phyloP scores from a whole-genome alignment of 441 rosid species.

The Viola pubescens region DNA sequence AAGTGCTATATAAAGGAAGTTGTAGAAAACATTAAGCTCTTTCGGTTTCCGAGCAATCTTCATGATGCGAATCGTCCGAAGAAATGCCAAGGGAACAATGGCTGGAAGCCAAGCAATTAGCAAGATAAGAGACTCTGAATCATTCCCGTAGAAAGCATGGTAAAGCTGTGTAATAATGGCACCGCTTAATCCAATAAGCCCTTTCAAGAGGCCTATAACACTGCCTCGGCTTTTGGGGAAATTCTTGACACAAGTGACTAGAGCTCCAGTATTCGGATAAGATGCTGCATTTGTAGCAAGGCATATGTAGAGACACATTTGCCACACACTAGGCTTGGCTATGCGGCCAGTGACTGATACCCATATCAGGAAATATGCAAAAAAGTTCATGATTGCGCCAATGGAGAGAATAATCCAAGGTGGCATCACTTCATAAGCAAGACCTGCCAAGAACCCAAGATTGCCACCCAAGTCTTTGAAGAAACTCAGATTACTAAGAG shows the following conservation, averaged over 20 bases:
- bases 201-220: conserved; percentile 32
- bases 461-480: conserved; percentile 30
- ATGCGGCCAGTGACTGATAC: conserved; percentile 22
- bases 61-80: conserved; percentile 23
- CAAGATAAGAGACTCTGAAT: conserved; percentile 29
- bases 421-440: conserved; percentile 18
- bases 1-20: conserved; percentile 16
- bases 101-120: conserved; percentile 33
- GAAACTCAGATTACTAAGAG: conserved; percentile 27
- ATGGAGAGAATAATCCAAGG: conserved; percentile 20
- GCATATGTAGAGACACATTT: conserved; percentile 32
- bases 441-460: conserved; percentile 23
- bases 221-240: conserved; percentile 29
- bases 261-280: conserved; percentile 33
- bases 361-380: conserved; percentile 31
- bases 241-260: conserved; percentile 29
- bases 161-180: conserved; percentile 29
- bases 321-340: conserved; percentile 25
- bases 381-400: conserved; percentile 25
- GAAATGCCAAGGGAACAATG: conserved; percentile 21
- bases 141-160: conserved; percentile 26
- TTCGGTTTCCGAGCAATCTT: conserved; percentile 19
- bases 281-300: conserved; percentile 35
- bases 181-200: conserved; percentile 28
- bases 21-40: conserved; percentile 25